Evolutionary conservation across 164 flowering plant genomes (phyloP).

Genomic region (Sextonia rubra): DNA sequence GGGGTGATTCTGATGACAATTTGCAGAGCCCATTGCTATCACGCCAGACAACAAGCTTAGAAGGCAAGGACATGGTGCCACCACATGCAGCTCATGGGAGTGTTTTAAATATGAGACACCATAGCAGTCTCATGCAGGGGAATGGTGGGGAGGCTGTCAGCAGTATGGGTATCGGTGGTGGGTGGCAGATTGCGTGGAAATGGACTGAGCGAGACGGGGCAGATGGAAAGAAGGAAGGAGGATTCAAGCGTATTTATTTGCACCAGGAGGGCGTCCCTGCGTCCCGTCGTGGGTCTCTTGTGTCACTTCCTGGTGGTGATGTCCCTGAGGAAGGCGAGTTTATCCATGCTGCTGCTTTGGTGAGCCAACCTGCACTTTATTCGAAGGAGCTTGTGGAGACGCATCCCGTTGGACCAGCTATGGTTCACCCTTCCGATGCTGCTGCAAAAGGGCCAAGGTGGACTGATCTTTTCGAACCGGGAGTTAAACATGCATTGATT

Average conservation of each 20-base stretch:
- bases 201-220: slow-evolving; percentile 44
- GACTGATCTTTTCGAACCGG: slow-evolving; percentile 47
- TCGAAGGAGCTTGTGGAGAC: slow-evolving; percentile 42
- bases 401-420: slow-evolving; percentile 48
- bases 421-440: slow-evolving; percentile 47
- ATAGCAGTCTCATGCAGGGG: slow-evolving; percentile 37
- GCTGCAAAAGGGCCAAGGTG: slow-evolving; percentile 35
- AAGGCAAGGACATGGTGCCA: slow-evolving; percentile 33
- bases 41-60: slow-evolving; percentile 43
- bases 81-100: slow-evolving; percentile 36
- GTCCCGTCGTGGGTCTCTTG: slow-evolving; percentile 43
- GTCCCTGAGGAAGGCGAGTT: slow-evolving; percentile 29
- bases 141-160: slow-evolving; percentile 31
- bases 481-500: slow-evolving; percentile 51
- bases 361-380: slow-evolving; percentile 50
- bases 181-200: slow-evolving; percentile 60
- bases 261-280: slow-evolving; percentile 43
- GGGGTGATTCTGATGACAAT: slow-evolving; percentile 42
- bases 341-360: slow-evolving; percentile 53
- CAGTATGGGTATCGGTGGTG: slow-evolving; percentile 56
- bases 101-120: slow-evolving; percentile 33
- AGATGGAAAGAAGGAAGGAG: slow-evolving; percentile 46
- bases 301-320: slow-evolving; percentile 43
- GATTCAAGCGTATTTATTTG: slow-evolving; percentile 50
- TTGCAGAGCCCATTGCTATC: slow-evolving; percentile 50